These are phyloP conservation scores for Isoetes taiwanensis DNA, from an alignment of 75 land plant species.

Conservation along the genomic window DNA sequence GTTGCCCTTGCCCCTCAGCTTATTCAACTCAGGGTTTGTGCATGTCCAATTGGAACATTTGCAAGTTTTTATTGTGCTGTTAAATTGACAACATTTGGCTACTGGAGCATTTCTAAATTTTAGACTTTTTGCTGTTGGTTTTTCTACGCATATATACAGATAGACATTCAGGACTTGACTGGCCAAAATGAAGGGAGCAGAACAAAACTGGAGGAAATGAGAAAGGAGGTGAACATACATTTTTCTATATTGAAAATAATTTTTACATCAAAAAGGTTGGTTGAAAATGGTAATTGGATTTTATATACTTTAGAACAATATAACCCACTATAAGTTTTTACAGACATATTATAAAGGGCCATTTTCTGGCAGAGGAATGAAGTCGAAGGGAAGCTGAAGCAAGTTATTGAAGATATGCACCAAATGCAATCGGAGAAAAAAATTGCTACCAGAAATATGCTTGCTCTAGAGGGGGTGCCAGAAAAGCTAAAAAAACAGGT, in stretches of 20 bases:
- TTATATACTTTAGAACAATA: neutral
- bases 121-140: neutral
- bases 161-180: conserved; percentile 8
- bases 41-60: neutral
- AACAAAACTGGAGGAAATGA: conserved; percentile 9
- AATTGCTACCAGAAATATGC: neutral
- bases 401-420: neutral
- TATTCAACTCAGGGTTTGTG: conserved; percentile 16
- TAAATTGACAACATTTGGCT: neutral
- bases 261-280: neutral
- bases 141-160: neutral
- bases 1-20: conserved; percentile 16
- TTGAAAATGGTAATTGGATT: neutral
- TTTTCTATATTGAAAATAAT: neutral
- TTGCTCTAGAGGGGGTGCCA: conserved; percentile 13
- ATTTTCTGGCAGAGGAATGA: conserved; percentile 11
- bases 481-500: conserved; percentile 29
- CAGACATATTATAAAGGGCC: neutral
- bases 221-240: conserved; percentile 9
- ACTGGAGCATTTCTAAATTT: neutral
- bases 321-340: neutral
- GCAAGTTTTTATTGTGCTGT: neutral
- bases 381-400: neutral
- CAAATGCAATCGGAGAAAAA: conserved; percentile 2
- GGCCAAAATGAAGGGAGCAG: conserved; percentile 9